Conservation (phyloP, 1,284 basidiomycete genomes). For the Taiwanofungus camphoratus region DNA sequence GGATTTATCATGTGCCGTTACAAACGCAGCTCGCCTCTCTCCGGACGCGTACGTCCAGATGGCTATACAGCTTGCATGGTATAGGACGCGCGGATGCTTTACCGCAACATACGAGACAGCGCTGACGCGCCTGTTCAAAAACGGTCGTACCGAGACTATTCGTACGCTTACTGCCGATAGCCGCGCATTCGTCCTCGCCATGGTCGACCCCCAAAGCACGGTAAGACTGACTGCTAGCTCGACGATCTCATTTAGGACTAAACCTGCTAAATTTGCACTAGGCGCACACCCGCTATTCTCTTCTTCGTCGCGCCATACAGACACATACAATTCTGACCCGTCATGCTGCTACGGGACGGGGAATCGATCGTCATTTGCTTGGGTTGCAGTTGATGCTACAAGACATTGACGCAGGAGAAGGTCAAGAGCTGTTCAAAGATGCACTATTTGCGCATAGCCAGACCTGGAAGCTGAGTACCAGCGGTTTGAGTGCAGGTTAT, state of each 20-base stretch:
- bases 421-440: constrained; percentile 67
- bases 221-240: constrained; percentile 30
- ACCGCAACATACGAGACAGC: constrained; percentile 96
- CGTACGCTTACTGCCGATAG: constrained; percentile 76
- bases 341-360: constrained; percentile 78
- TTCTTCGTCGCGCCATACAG: constrained; percentile 66
- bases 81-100: constrained; percentile 70
- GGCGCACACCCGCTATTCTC: constrained; percentile 22
- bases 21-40: constrained; percentile 65
- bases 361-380: constrained; percentile 89
- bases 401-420: constrained; percentile 34
- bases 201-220: constrained; percentile 50
- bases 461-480: constrained; percentile 90
- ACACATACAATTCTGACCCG: constrained; percentile 76
- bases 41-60: constrained; percentile 94
- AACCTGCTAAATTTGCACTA: too few species aligned
- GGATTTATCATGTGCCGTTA: too few species aligned
- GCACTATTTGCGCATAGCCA: constrained; percentile 73
- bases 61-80: constrained; percentile 92
- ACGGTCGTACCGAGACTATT: constrained; percentile 92
- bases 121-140: constrained; percentile 85
- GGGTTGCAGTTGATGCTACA: constrained; percentile 72
- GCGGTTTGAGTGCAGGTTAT: constrained; percentile 82
- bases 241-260: too few species aligned
- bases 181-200: constrained; percentile 74